Conservation (phyloP, 2,329 filamentous ascomycete species). For the Aspergillus fructus region DNA sequence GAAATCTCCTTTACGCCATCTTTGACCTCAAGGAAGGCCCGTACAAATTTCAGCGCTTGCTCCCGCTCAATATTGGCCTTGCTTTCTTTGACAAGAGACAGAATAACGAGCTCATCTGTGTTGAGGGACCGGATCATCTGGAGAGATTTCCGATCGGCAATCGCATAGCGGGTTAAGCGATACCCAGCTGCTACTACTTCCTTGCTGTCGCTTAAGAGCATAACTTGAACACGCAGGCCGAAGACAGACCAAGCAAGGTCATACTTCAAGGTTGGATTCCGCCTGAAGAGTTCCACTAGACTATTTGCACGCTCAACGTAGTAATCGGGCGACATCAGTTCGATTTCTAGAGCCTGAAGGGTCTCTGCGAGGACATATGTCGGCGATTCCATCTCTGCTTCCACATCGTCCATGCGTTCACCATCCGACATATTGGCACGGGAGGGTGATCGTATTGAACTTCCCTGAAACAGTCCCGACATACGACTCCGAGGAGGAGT, state of each 20-base stretch:
- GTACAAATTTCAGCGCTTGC: slow-evolving; percentile 93
- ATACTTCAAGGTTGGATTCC: slow-evolving; percentile 90
- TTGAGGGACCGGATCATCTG: slow-evolving; percentile 84
- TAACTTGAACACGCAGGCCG: slow-evolving; percentile 86
- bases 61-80: slow-evolving; percentile 97
- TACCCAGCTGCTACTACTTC: slow-evolving; percentile 96
- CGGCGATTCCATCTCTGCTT: slow-evolving; percentile 76
- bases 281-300: slow-evolving; percentile 93
- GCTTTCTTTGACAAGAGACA: slow-evolving; percentile 90
- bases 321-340: slow-evolving; percentile 87
- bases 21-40: slow-evolving; percentile 93
- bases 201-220: slow-evolving; percentile 92
- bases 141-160: slow-evolving; percentile 86
- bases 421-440: slow-evolving; percentile 38
- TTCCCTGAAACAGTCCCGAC: slow-evolving; percentile 58
- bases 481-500: slow-evolving; percentile 52
- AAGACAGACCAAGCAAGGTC: slow-evolving; percentile 96
- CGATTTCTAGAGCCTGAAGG: slow-evolving; percentile 81
- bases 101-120: slow-evolving; percentile 87
- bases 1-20: slow-evolving; percentile 87
- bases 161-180: slow-evolving; percentile 87
- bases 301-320: slow-evolving; percentile 92
- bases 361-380: slow-evolving; percentile 89
- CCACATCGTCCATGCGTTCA: slow-evolving; percentile 53
- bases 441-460: slow-evolving; percentile 54